Evolutionary conservation across 192 early-diverging fungal genomes (phyloP).

Genomic region (Thamnidium elegans): DNA sequence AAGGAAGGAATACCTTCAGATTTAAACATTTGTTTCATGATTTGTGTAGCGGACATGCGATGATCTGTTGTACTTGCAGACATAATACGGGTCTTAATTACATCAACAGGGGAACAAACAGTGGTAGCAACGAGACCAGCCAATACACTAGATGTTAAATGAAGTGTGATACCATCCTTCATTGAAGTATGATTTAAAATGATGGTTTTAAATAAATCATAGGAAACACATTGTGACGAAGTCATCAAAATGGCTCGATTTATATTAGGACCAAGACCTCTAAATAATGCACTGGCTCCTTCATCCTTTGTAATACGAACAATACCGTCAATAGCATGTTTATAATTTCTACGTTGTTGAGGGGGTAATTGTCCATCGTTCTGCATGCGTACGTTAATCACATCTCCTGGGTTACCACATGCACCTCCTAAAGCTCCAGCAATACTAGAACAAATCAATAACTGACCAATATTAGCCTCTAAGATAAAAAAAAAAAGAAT

Average conservation of each 20-base stretch:
- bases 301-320: constrained; percentile 79
- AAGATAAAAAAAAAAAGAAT: constrained; percentile 10
- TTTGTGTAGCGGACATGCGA: constrained; percentile 35
- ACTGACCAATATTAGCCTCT: constrained; percentile 28
- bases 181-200: constrained; percentile 57
- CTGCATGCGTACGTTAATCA: constrained; percentile 77
- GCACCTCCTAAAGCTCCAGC: constrained; percentile 60
- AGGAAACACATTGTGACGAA: constrained; percentile 65
- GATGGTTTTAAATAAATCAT: constrained; percentile 72
- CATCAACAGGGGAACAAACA: constrained; percentile 72
- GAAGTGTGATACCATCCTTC: constrained; percentile 58
- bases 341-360: constrained; percentile 67
- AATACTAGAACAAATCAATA: constrained; percentile 41
- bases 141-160: constrained; percentile 67
- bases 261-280: constrained; percentile 86
- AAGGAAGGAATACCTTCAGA: constrained; percentile 63
- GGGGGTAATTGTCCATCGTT: constrained; percentile 68
- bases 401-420: constrained; percentile 73
- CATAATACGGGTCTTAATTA: constrained; percentile 84
- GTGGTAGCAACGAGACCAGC: constrained; percentile 74
- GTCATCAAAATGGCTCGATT: constrained; percentile 87
- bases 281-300: constrained; percentile 72
- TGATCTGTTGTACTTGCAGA: constrained; percentile 42
- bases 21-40: constrained; percentile 42
- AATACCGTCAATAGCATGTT: constrained; percentile 69